These are phyloP conservation scores for Plantago ovata DNA, from an alignment of 257 asterid species.

Conservation along the genomic window DNA sequence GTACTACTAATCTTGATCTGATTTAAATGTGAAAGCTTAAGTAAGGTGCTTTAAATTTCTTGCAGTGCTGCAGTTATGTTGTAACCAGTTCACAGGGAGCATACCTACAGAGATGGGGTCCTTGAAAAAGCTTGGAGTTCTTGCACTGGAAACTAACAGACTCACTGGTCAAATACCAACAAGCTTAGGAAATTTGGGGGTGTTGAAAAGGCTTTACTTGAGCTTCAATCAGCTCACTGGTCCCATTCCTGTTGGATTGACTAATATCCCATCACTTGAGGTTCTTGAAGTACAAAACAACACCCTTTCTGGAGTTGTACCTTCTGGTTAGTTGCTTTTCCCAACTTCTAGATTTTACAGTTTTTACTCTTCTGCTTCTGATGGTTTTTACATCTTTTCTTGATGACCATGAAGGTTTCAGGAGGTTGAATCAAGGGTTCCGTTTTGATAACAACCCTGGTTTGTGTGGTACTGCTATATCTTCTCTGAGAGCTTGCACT, in stretches of 20 bases:
- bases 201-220: slow-evolving; percentile 47
- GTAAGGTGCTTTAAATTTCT: not conserved
- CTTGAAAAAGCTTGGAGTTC: slow-evolving; percentile 45
- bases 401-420: slow-evolving; percentile 47
- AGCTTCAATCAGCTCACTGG: slow-evolving; percentile 76
- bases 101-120: slow-evolving; percentile 62
- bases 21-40: not conserved
- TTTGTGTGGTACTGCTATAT: slow-evolving; percentile 70
- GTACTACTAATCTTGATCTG: too few relatives aligned
- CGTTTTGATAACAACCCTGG: slow-evolving; percentile 58
- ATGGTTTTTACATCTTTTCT: slow-evolving; percentile 1
- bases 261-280: slow-evolving; percentile 46
- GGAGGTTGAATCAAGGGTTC: slow-evolving; percentile 50
- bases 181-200: slow-evolving; percentile 43
- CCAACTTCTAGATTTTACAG: not conserved
- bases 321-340: slow-evolving; percentile 46
- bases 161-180: slow-evolving; percentile 61
- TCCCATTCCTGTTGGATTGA: slow-evolving; percentile 48
- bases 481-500: slow-evolving; percentile 66
- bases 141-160: slow-evolving; percentile 48
- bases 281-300: slow-evolving; percentile 69
- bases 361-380: not conserved
- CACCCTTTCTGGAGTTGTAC: slow-evolving; percentile 68
- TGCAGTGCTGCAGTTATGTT: slow-evolving; percentile 75
- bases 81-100: slow-evolving; percentile 62